Evolutionary conservation across 805 yeast species (phyloP), one percentile per base, ranked within the genome.

Genomic region (Saturnispora silvae): DNA sequence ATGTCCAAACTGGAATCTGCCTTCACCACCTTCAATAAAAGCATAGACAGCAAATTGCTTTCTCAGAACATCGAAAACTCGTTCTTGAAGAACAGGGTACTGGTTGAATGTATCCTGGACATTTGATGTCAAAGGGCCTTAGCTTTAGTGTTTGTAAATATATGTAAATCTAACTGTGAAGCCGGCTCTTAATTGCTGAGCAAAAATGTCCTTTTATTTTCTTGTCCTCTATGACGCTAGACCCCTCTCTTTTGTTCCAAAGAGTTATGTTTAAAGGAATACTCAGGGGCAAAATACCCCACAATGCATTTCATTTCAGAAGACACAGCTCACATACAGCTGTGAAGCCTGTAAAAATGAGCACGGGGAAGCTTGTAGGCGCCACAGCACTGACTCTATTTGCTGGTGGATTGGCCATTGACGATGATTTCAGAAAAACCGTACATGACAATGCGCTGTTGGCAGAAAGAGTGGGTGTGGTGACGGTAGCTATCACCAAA

Each of bases 401-500:
- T 41, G 47, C 41, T 16, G 54, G 35, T 45, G 57, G 35, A 30
- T 45, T 35, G 46, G 50, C 20, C n/a, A 33, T 45, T 3, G 68
- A 64, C 45, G 67, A 64, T 14, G 48, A 50, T 4, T 46, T 60
- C 34, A 57, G 64, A 29, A 46, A 60, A 17, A 44, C 48, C 2
- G 51, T 61, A 14, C 50, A 56, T 17, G 71, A 70, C 41, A 23
- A 54, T 0, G 31, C 56, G 2, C 45, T 61, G 17, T 61, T 68
- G 1, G 51, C 56, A 2, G 68, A 69, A 43, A 65, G 92, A 42
- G 70, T 75, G 1, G 68, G 74, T 2, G 75, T 77, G 4, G 89
- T 81, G 1, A 61, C 78, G 0, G 54, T 67, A 9, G 94, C 95
- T 3, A 79, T 89, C 1, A 46, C 68, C 5, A 64, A 77, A 42